These are phyloP conservation scores for Hypoxylon sp. DNA, from an alignment of 2,329 filamentous ascomycete species.

Conservation along the genomic window DNA sequence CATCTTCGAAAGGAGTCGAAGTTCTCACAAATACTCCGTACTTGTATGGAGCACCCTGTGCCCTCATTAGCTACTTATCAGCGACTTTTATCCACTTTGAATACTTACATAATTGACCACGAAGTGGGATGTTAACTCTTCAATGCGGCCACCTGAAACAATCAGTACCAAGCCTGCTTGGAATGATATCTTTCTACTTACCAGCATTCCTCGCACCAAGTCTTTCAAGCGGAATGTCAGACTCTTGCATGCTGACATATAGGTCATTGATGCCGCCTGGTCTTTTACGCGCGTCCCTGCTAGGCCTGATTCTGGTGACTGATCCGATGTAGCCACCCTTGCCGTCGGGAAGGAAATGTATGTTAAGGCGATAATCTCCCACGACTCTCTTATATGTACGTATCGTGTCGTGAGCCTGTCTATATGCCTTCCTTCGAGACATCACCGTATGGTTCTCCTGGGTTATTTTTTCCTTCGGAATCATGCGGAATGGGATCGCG, in stretches of 20 bases:
- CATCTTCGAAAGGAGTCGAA: slow-evolving; percentile 61
- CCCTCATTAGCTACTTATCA: slow-evolving; percentile 47
- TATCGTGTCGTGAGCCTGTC: too few species aligned
- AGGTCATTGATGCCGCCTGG: slow-evolving; percentile 71
- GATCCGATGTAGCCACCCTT: slow-evolving; percentile 58
- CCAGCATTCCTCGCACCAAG: slow-evolving; percentile 54
- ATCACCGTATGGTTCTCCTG: slow-evolving; percentile 27
- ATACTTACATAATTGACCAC: slow-evolving; percentile 64
- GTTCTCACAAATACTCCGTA: slow-evolving; percentile 69
- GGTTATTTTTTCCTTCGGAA: slow-evolving; percentile 42
- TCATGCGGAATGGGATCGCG: slow-evolving; percentile 46
- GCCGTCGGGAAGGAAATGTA: slow-evolving; percentile 58
- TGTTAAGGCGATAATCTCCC: slow-evolving; percentile 55
- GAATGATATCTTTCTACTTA: slow-evolving; percentile 46
- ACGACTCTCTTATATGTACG: not conserved
- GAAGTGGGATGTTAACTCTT: slow-evolving; percentile 66
- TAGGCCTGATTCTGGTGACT: slow-evolving; percentile 68
- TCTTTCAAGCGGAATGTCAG: slow-evolving; percentile 62
- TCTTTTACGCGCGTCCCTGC: slow-evolving; percentile 65
- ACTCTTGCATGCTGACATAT: slow-evolving; percentile 63
- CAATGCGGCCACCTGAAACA: slow-evolving; percentile 51
- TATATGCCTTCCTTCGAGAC: not conserved
- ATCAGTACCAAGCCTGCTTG: slow-evolving; percentile 44
- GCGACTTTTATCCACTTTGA: not conserved
- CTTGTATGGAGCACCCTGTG: slow-evolving; percentile 74